phyloP scores from a whole-genome alignment of 1,139 yeast species.

The Blastobotrys raffinosifermentans region DNA sequence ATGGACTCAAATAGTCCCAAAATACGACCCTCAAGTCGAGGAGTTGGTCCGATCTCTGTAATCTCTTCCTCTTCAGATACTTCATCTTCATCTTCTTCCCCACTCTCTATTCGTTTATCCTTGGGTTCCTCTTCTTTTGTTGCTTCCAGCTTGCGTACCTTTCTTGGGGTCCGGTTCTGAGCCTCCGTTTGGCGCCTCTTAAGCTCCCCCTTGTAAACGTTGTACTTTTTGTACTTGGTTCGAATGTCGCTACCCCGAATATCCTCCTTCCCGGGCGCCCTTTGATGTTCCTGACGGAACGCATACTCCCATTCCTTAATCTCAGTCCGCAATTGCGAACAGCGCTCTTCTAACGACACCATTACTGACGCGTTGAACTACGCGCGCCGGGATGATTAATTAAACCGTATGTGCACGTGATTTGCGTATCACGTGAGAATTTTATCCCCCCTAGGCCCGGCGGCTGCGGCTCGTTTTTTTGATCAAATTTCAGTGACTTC shows the following conservation, averaged over 20 bases:
- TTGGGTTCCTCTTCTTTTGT: neutral
- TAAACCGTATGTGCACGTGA: too few species aligned
- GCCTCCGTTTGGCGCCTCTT: too few species aligned
- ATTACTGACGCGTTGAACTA: neutral
- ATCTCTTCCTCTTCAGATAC: conserved; percentile 3
- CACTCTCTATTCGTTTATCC: conserved; percentile 1
- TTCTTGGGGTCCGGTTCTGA: too few species aligned
- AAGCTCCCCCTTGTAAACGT: conserved; percentile 26
- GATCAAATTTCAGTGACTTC: too few species aligned
- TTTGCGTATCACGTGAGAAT: too few species aligned
- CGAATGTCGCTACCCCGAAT: conserved; percentile 43
- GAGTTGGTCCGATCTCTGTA: conserved; percentile 64
- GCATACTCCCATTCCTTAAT: conserved; percentile 61
- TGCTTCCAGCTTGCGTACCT: conserved; percentile 1
- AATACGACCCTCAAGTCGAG: conserved; percentile 66
- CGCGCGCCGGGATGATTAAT: neutral
- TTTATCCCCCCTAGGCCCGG: too few species aligned
- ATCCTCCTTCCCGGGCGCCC: conserved; percentile 51
- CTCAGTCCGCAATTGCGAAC: conserved; percentile 17
- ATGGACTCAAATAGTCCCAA: conserved; percentile 57
- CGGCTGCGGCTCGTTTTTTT: too few species aligned
- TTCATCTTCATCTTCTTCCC: conserved; percentile 1
- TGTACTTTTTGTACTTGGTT: conserved; percentile 42
- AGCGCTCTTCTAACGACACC: neutral
- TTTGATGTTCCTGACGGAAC: conserved; percentile 40